Evolutionary conservation across 306 rosid species (phyloP).

Genomic region (Cucurbita argyrosperma): DNA sequence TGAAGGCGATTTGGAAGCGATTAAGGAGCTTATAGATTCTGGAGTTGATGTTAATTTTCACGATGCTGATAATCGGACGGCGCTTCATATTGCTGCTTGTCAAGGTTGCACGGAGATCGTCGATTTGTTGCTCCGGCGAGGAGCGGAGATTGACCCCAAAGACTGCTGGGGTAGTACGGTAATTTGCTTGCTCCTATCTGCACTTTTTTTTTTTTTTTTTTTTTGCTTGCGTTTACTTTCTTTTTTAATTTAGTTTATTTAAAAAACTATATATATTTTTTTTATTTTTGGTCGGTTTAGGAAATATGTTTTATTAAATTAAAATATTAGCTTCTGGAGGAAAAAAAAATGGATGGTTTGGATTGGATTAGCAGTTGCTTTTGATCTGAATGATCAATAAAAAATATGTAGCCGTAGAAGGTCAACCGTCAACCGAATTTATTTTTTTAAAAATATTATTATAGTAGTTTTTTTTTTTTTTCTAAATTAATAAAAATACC

Average conservation of each 20-base stretch:
- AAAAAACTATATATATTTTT: background rate
- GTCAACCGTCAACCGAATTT: too few relatives aligned
- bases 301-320: background rate
- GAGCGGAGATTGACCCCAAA: constrained; percentile 43
- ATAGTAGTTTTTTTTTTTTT: too few relatives aligned
- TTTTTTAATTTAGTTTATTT: background rate
- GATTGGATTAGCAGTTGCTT: background rate
- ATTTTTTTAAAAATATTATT: too few relatives aligned
- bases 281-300: background rate
- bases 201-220: background rate
- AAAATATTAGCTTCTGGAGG: background rate
- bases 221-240: background rate
- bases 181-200: background rate
- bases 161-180: constrained; percentile 97
- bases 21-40: constrained; percentile 44
- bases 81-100: constrained; percentile 79
- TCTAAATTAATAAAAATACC: too few relatives aligned
- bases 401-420: background rate
- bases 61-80: constrained; percentile 75
- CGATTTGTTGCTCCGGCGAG: constrained; percentile 42
- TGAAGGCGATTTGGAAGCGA: constrained; percentile 75
- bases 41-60: constrained; percentile 61
- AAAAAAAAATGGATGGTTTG: background rate
- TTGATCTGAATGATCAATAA: background rate
- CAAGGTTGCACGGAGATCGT: constrained; percentile 58